A percentile compares a stretch with the other conserved stretches of the same genome.
phyloP scores from a whole-genome alignment of 495 filamentous ascomycete genomes.

The Annulohypoxylon stygium region DNA sequence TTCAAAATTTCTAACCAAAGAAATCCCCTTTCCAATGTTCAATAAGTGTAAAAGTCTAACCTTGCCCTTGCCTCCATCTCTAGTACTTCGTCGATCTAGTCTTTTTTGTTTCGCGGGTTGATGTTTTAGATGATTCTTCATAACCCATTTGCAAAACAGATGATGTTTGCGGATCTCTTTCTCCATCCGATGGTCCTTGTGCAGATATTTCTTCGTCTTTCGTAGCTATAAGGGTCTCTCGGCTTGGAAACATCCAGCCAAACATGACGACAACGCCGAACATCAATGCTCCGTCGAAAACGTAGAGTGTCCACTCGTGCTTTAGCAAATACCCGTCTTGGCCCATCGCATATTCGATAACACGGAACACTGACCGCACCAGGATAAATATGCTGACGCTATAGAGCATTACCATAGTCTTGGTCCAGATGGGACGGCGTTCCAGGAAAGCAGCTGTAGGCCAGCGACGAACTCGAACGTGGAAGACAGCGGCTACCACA shows the following conservation, averaged over 20 bases:
- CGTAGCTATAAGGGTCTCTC: not conserved
- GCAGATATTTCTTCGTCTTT: not conserved
- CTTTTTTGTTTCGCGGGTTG: not conserved
- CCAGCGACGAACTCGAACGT: conserved; percentile 40
- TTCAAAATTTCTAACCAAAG: not conserved
- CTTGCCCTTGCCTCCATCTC: not conserved
- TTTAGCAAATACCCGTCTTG: conserved; percentile 63
- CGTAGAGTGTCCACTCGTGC: conserved; percentile 72
- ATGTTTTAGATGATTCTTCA: not conserved
- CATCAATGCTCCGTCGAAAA: conserved; percentile 74
- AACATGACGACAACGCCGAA: conserved; percentile 35
- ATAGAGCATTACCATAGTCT: conserved; percentile 67
- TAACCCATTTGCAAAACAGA: not conserved
- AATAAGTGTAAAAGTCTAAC: not conserved
- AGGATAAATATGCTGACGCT: conserved; percentile 67
- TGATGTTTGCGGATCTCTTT: not conserved
- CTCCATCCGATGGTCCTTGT: not conserved
- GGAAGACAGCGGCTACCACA: conserved; percentile 59
- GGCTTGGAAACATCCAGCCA: not conserved
- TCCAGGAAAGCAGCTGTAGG: conserved; percentile 4
- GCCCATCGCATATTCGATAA: conserved; percentile 73
- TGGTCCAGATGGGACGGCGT: conserved; percentile 58
- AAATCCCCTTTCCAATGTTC: not conserved
- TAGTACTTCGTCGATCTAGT: not conserved
- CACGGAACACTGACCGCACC: conserved; percentile 70